These are phyloP conservation scores for Thermothelomyces thermophilus DNA, from an alignment of 2,329 filamentous ascomycete species.

Conservation along the genomic window DNA sequence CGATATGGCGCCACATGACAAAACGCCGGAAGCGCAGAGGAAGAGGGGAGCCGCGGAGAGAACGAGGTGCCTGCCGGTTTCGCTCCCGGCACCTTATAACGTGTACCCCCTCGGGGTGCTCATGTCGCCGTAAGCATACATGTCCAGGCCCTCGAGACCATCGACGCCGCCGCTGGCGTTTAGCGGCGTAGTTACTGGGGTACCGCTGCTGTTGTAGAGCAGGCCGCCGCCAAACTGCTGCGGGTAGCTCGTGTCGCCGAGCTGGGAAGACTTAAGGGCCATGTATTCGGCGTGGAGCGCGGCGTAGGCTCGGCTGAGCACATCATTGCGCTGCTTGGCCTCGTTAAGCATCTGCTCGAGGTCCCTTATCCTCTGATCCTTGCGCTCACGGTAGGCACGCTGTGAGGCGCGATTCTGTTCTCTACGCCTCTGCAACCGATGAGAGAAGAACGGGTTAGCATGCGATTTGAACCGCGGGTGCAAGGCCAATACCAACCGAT, in stretches of 20 bases:
- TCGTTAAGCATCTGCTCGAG: constrained; percentile 51
- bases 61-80: background rate
- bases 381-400: constrained; percentile 54
- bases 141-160: constrained; percentile 26
- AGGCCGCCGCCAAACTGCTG: constrained; percentile 11
- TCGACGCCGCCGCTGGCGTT: constrained; percentile 19
- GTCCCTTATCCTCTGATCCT: constrained; percentile 59
- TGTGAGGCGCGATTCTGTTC: constrained; percentile 57
- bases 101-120: background rate
- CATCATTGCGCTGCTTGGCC: constrained; percentile 48
- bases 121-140: background rate
- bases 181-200: constrained; percentile 15
- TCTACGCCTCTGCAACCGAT: constrained; percentile 48
- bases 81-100: background rate
- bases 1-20: too few species aligned
- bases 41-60: background rate
- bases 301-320: constrained; percentile 48
- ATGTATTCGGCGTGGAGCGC: constrained; percentile 41
- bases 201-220: constrained; percentile 15
- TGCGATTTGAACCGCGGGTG: background rate
- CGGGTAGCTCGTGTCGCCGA: constrained; percentile 20
- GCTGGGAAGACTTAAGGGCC: constrained; percentile 33
- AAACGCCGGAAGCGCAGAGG: too few species aligned
- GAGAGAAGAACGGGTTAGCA: background rate
- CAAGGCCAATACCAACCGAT: constrained; percentile 33